Base-by-base conservation (phyloP, 2,329 filamentous ascomycete species). In the Talaromyces verruculosus region DNA sequence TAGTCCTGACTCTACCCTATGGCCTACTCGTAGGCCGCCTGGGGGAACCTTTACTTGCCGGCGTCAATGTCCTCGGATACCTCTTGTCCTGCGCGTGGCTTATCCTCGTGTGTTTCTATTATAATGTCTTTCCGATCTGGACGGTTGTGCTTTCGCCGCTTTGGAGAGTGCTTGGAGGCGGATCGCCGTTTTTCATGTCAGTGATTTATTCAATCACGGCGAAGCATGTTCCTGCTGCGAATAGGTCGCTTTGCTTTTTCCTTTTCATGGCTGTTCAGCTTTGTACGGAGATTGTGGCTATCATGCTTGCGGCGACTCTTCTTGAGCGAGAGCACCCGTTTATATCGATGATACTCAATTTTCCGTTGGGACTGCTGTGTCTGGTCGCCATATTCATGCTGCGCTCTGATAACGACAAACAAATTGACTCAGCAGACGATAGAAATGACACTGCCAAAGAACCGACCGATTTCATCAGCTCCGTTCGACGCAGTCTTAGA, bases 251-350 rank as follows among this genome's bases (percentile, higher is more conserved):
- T 47, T 61, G 58, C 2, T 61, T 61, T 17, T 61, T 61, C 41
- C 58, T 61, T 47, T 61, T 49, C 58, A 61, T 61, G 58, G 58
- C 17, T 41, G 58, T 41, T 28, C 58, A 61, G 35, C 58, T 61
- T 5, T 61, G 35, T 2, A 61, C 58, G 10, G 58, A 61, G 41
- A 61, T 61, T 22, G 58, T 61, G 41, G 58, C 58, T 19, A 61
- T 61, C 6, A 61, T 61, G 28, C 58, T 61, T 49, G 58, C 58
- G 5, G 58, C 58, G 4, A 37, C 41, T 3, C 58, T 61, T 35
- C 58, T 61, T 5, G 58, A 61, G 41, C 58, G 19, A 19, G 58
- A 49, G 19, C 30, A 47, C 17, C 28, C 30, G 8, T 61, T 47
- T 47, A 25, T 45, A 10, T 61, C 41, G 10, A 61, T 61, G 41